Percentiles rank a stretch among this genome's conserved stretches.
These are phyloP conservation scores for Dovyalis caffra DNA, from an alignment of 345 rosid species.

Conservation along the genomic window DNA sequence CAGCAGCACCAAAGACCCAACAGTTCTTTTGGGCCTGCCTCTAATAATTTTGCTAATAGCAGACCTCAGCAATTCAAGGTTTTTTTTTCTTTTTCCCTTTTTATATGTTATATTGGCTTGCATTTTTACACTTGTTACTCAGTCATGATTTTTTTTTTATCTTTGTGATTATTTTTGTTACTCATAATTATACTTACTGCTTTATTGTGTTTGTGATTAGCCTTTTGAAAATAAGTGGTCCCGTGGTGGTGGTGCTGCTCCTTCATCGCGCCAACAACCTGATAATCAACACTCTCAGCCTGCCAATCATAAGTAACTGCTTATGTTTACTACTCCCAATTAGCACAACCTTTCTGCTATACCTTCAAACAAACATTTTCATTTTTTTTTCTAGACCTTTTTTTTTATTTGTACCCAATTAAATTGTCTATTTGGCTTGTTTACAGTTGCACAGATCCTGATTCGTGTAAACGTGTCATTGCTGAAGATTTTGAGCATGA, in stretches of 20 bases:
- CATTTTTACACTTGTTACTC: no score
- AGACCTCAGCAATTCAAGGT: conserved; percentile 67
- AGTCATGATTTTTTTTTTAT: not conserved
- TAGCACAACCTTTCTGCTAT: not conserved
- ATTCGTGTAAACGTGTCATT: conserved; percentile 60
- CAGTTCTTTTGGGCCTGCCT: not conserved
- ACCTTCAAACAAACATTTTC: no score
- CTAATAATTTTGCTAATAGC: conserved; percentile 31
- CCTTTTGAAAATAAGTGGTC: conserved; percentile 79
- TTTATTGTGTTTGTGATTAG: conserved; percentile 33
- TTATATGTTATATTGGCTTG: not conserved
- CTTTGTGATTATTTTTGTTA: not conserved
- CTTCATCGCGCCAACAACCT: conserved; percentile 45
- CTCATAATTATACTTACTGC: not conserved
- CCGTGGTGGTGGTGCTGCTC: conserved; percentile 36
- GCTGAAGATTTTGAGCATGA: conserved; percentile 73
- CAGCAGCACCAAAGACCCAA: no score
- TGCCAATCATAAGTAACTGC: conserved; percentile 55
- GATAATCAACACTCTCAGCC: conserved; percentile 45
- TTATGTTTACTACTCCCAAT: not conserved
- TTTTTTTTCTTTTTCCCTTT: not conserved
- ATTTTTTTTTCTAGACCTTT: no score
- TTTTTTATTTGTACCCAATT: no score
- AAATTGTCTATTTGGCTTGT: conserved; percentile 10
- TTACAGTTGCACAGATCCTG: conserved; percentile 80